These are phyloP conservation scores for Fusarium austroafricanum DNA, from an alignment of 2,329 filamentous ascomycete genomes.

Conservation along the genomic window DNA sequence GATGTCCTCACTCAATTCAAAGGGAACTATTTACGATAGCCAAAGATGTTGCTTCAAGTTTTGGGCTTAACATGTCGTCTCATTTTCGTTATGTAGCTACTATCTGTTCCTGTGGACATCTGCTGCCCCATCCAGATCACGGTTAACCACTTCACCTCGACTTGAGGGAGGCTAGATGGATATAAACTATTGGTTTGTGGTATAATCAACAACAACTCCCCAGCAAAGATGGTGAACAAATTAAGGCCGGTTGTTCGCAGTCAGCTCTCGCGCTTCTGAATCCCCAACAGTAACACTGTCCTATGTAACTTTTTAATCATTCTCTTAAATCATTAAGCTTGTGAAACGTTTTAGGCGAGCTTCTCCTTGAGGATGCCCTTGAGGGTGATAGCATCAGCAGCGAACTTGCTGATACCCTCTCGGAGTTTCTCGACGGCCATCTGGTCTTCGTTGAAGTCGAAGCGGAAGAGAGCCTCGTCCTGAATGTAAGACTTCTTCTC, in stretches of 20 bases:
- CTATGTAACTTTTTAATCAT: conserved; percentile 37
- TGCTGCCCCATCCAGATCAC: background rate
- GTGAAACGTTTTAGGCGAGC: conserved; percentile 64
- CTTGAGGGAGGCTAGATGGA: conserved; percentile 2
- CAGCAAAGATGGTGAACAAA: conserved; percentile 18
- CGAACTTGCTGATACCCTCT: conserved; percentile 99
- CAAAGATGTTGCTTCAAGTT: background rate
- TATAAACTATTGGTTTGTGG: conserved; percentile 26
- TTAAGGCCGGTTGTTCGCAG: conserved; percentile 14
- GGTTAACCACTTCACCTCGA: conserved; percentile 9
- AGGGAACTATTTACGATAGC: background rate
- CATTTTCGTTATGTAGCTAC: conserved; percentile 26
- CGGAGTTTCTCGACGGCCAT: conserved; percentile 99
- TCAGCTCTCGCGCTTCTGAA: conserved; percentile 14
- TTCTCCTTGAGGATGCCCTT: conserved; percentile 93
- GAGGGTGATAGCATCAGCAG: conserved; percentile 92
- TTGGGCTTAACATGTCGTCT: conserved; percentile 27
- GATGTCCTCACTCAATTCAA: background rate
- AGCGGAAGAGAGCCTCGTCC: conserved; percentile 92
- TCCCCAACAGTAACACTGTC: conserved; percentile 6
- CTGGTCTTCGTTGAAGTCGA: conserved; percentile 99
- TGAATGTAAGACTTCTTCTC: conserved; percentile 92
- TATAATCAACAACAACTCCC: conserved; percentile 34
- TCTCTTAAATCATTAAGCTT: conserved; percentile 11
- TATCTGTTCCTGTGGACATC: conserved; percentile 18